Base-by-base conservation (phyloP, 345 rosid species). In the Laguncularia racemosa region DNA sequence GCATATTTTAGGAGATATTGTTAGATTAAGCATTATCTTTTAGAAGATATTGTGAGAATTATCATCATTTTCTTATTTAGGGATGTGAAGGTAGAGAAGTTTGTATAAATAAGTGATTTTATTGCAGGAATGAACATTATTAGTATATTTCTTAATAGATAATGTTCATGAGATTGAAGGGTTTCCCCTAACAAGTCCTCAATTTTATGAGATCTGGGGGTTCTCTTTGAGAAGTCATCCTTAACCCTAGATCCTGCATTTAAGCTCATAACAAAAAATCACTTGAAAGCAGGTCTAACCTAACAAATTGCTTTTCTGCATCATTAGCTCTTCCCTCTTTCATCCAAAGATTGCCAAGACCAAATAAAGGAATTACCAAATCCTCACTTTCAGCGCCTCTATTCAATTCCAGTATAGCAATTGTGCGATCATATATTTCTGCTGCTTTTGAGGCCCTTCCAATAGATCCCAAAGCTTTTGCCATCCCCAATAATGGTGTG, bases 371-470 rank as follows among this genome's bases (percentile, higher is more conserved):
- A 46, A 81, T 79, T 47, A 86, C 83, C 70, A 91, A 62, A 68
- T 84, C 95, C 75, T 84, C 86, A 52, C 90, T 79, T 56, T 82
- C 84, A 66, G 65, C 71, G 20, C 92, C 95, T 76, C 83, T 81
- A 53, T 59, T 71, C n/a, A 55, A 63, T 74, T 91, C 92, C 73
- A 86, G 73, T 66, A 88, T 79, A 55, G 48, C 52, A 59, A 88
- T 74, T 6, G 66, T 78, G 59, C 72, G 84, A 53, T 77, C 70
- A 59, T 91, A 88, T 47, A 60, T 57, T 44, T 75, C 78, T 10
- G 73, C 67, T 0, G 95, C 96, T 73, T 78, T 78, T 40, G 65
- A 63, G 38, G 75, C 70, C 73, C 77, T 82, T 68, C 95, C 84
- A 52, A 74, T 50, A 17, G 74, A 85, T 67, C 76, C 76, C 54